Base-by-base conservation (phyloP, 179 eudicot species). In the Corrigiola litoralis region DNA sequence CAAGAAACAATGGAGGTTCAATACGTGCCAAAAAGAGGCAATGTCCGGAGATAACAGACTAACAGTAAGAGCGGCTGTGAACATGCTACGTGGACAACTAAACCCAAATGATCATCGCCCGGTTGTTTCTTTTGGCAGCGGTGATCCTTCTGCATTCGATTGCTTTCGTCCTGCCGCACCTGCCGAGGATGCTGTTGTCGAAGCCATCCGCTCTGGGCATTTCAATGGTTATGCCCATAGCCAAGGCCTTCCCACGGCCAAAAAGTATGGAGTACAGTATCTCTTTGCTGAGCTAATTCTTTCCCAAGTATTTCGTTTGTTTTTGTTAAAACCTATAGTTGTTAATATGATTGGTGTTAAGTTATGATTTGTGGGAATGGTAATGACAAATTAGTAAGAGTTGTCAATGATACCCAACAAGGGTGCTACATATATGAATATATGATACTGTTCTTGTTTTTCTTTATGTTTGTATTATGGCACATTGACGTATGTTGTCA, bases 81-180 rank as follows among this genome's bases (percentile, higher is more conserved):
- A 57, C 3, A 63, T 70, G 66, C 59, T 78, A 7, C 63, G 44
- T 48, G 63, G 58, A 14, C 74, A 67, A 12, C 41, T 74, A 9
- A 53, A 78, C 42, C 66, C 65, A 0, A 16, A 45, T 50, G 82
- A 78, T 20, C 16, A 53, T 14, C 66, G 82, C 23, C 17, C 70
- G 33, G 48, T 71, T 55, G 57, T 78, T 25, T 70, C 76, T 61
- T 64, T 78, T 17, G 73, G 58, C 2, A 73, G 74, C 46, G 82
- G 82, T 10, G 82, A 78, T 41, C 79, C 79, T 52, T 78, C 82
- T 1, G 37, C 58, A 10, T 78, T 74, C 53, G 64, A 76, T 2
- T 78, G 71, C 44, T 78, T 78, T 33, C 70, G 74, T 1, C 70
- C 76, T 1, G 36, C 72, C 42, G 67, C 6, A 2, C 32, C 61